Conservation (phyloP, 2,329 filamentous ascomycete genomes). For the Dryadomyces quercus-mongolicae region DNA sequence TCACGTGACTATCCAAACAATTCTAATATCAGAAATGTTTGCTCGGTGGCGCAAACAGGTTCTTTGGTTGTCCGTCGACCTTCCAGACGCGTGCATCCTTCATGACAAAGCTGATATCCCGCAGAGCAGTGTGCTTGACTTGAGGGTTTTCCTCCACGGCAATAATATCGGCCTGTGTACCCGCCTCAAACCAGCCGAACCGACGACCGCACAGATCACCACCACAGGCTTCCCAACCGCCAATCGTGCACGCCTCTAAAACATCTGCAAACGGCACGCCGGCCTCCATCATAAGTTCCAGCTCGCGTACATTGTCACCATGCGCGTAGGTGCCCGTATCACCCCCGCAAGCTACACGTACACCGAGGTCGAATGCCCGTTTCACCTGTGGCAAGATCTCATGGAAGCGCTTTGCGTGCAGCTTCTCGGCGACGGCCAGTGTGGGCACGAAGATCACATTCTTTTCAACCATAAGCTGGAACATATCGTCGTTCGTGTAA, state of each 20-base stretch:
- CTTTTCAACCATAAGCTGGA: constrained; percentile 30
- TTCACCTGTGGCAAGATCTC: constrained; percentile 21
- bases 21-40: background rate
- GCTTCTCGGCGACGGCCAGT: constrained; percentile 29
- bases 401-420: constrained; percentile 12
- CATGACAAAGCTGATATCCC: constrained; percentile 42
- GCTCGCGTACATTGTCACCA: constrained; percentile 37
- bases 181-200: constrained; percentile 39
- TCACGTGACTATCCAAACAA: too few species aligned
- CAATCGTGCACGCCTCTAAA: constrained; percentile 34
- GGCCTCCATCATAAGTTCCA: constrained; percentile 40
- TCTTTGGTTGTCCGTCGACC: constrained; percentile 14
- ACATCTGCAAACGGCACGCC: constrained; percentile 37
- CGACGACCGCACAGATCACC: constrained; percentile 34
- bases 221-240: constrained; percentile 44
- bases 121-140: constrained; percentile 26
- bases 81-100: constrained; percentile 43
- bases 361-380: constrained; percentile 30
- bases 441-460: constrained; percentile 40
- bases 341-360: constrained; percentile 38
- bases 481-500: constrained; percentile 24
- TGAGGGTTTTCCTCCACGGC: constrained; percentile 32
- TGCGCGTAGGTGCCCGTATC: constrained; percentile 42
- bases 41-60: background rate
- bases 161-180: constrained; percentile 35